A percentile compares a stretch with the other conserved stretches of the same genome.
phyloP scores from a whole-genome alignment of 495 filamentous ascomycete species.

The Thermothielavioides terrestris region DNA sequence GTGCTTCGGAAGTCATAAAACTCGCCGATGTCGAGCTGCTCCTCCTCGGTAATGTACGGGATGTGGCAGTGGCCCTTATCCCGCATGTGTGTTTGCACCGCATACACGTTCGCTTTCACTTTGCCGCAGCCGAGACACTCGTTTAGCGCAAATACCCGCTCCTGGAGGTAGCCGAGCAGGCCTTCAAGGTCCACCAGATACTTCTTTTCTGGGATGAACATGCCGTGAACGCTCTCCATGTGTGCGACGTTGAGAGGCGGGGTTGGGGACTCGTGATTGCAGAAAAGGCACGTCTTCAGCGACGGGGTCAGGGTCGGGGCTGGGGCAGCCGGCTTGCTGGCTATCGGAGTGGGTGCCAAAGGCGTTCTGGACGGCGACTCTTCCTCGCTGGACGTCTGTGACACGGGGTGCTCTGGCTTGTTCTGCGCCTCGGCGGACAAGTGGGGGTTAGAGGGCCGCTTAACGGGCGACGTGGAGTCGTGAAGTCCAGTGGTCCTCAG shows the following conservation, averaged over 20 bases:
- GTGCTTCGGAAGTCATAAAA: constrained; percentile 96
- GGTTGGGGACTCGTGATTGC: constrained; percentile 67
- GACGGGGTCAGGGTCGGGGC: constrained; percentile 35
- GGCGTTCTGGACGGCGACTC: constrained; percentile 30
- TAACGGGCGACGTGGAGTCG: constrained; percentile 46
- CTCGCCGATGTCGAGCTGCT: constrained; percentile 92
- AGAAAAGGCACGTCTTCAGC: constrained; percentile 77
- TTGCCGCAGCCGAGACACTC: constrained; percentile 70
- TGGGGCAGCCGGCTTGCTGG: constrained; percentile 8
- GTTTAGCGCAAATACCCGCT: constrained; percentile 69
- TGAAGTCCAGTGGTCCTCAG: constrained; percentile 65
- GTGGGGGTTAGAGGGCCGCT: constrained; percentile 49
- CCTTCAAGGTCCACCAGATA: constrained; percentile 77
- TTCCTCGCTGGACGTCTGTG: constrained; percentile 25
- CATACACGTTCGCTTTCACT: constrained; percentile 59
- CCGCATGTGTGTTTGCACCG: constrained; percentile 89
- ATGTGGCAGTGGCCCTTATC: constrained; percentile 97
- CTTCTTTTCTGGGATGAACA: constrained; percentile 86
- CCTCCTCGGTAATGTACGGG: constrained; percentile 77
- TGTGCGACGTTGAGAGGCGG: constrained; percentile 67
- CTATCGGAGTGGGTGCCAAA: constrained; percentile 16
- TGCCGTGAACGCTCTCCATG: constrained; percentile 86
- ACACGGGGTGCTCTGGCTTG: constrained; percentile 30
- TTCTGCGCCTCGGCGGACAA: constrained; percentile 42
- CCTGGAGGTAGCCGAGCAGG: constrained; percentile 64